A percentile compares a stretch with the other conserved stretches of the same genome.
These are phyloP conservation scores for Vitis vinifera DNA, from an alignment of 164 flowering plant genomes.

Conservation along the genomic window ASM3070453v1 NC_081817.1:1996001-1996500, in stretches of 20 bases:
- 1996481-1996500: constrained; percentile 58
- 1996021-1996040: too few relatives aligned
- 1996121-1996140: too few relatives aligned
- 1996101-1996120: too few relatives aligned
- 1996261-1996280: constrained; percentile 15
- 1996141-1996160: constrained; percentile 23
- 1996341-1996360: constrained; percentile 47
- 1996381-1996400: constrained; percentile 48
- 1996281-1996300: constrained; percentile 16
- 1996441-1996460: constrained; percentile 50
- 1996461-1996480: constrained; percentile 52
- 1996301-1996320: constrained; percentile 49
- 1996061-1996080: too few relatives aligned
- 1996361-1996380: constrained; percentile 39
- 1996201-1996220: constrained; percentile 36
- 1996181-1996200: constrained; percentile 38
- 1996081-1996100: too few relatives aligned
- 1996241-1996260: constrained; percentile 42
- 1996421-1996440: constrained; percentile 52
- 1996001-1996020: too few relatives aligned
- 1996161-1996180: constrained; percentile 9
- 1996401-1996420: constrained; percentile 52
- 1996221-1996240: constrained; percentile 43
- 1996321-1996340: constrained; percentile 55
- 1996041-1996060: too few relatives aligned